Base-by-base conservation (phyloP, 164 flowering plant genomes). In the Pachysandra terminalis region DNA sequence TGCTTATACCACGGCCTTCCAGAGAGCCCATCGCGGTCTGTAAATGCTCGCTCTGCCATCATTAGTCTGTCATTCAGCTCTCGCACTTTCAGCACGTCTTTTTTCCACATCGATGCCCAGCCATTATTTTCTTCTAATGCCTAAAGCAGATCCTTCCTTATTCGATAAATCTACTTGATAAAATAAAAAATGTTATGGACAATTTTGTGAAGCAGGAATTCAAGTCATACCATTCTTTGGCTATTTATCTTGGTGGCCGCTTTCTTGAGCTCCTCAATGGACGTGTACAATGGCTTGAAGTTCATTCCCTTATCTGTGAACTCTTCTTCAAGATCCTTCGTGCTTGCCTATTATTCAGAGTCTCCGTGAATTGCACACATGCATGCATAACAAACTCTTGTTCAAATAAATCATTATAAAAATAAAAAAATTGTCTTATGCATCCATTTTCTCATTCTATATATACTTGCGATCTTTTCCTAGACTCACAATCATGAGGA, bases 11-110 rank as follows among this genome's bases (percentile, higher is more conserved):
- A 90, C 67, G 82, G 60, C 63, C 88, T 78, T 69, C 82, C 85
- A 54, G 51, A 56, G 60, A 87, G 89, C 52, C 91, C 89, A 63
- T 87, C 86, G 62, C 75, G 35, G 74, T 86, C 90, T 70, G 88
- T 82, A 68, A 89, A 85, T 76, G 90, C 95, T 65, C 90, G 83
- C 69, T 89, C 91, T 35, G 91, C 83, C 95, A 87, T 84, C 91
- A 89, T 87, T 56, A 86, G 70, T 32, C 91, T 81, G 76, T 89
- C 90, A 71, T 87, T 87, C 40, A 89, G 66, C 71, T 84, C 94
- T 79, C 91, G 81, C 62, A 72, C 84, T 73, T 73, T 70, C 25
- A 67, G 41, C 19, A 70, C 57, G 13, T 78, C 70, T 21, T 67
- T 81, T 66, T 74, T 78, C 84, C 82, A 71, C 59, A 70, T 65